A percentile compares a stretch with the other conserved stretches of the same genome.
These are phyloP conservation scores for Dioszegia aurantiaca DNA, from an alignment of 768 basidiomycete genomes.

Conservation along the genomic window DNA sequence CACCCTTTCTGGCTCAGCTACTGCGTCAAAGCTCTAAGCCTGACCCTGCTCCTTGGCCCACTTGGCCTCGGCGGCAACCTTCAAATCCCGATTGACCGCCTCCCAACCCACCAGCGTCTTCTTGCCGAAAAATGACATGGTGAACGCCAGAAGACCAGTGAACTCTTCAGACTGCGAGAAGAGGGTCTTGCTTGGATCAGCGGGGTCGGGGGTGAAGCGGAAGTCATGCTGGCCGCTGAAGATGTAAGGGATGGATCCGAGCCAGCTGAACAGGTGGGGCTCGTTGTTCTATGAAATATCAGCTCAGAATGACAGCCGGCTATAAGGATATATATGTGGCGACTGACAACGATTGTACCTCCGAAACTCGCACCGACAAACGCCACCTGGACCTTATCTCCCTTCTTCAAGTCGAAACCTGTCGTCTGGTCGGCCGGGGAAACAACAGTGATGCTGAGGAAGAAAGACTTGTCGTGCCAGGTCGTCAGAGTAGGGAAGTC, in stretches of 20 bases:
- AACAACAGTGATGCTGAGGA: background rate
- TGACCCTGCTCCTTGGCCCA: background rate
- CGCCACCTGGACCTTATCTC: slow-evolving; percentile 4
- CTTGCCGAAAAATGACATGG: slow-evolving; percentile 1
- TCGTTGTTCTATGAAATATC: slow-evolving; percentile 8
- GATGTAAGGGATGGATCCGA: slow-evolving; percentile 13
- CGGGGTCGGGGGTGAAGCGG: background rate
- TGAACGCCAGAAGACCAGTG: slow-evolving; percentile 7
- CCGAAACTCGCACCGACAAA: background rate
- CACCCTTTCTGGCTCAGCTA: background rate
- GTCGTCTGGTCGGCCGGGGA: slow-evolving; percentile 1
- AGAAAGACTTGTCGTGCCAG: slow-evolving; percentile 14
- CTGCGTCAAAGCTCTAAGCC: background rate
- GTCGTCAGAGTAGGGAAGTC: slow-evolving; percentile 6
- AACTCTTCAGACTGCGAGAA: background rate
- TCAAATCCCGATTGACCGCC: slow-evolving; percentile 7
- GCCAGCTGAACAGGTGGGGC: slow-evolving; percentile 9
- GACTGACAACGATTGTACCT: slow-evolving; percentile 8
- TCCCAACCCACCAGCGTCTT: slow-evolving; percentile 3
- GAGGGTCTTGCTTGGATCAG: slow-evolving; percentile 1
- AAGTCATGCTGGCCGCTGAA: slow-evolving; percentile 10
- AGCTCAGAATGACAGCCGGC: too few species aligned
- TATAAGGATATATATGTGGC: background rate
- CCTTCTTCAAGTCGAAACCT: background rate
- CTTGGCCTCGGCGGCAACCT: slow-evolving; percentile 2